Evolutionary conservation across 2,329 filamentous ascomycete genomes (phyloP).

Genomic region (Bimuria novae-zelandiae): DNA sequence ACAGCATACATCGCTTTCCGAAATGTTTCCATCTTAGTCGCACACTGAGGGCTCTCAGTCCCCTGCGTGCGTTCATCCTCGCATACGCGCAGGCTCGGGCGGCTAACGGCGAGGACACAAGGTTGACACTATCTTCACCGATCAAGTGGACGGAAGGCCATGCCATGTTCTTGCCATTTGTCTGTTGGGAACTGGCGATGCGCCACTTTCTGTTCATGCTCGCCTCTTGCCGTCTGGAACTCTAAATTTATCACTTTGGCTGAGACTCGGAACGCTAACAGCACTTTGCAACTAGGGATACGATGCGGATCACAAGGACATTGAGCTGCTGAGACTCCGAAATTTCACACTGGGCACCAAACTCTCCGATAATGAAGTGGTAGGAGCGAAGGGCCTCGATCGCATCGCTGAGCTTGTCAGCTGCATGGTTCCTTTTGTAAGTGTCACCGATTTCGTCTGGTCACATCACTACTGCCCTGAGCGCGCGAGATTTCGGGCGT

Average conservation of each 20-base stretch:
- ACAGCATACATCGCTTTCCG: too few species aligned
- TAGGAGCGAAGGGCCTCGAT: constrained; percentile 65
- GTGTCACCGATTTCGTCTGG: constrained; percentile 48
- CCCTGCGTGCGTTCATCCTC: too few species aligned
- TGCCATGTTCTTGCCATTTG: too few species aligned
- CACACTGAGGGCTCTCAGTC: too few species aligned
- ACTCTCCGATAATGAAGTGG: constrained; percentile 67
- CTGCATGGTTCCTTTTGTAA: constrained; percentile 78
- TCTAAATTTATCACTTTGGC: background rate
- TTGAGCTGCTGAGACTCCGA: constrained; percentile 77
- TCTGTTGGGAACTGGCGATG: too few species aligned
- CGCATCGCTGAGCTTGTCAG: constrained; percentile 68
- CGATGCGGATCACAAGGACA: constrained; percentile 73
- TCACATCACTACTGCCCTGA: too few species aligned
- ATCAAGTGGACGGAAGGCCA: too few species aligned
- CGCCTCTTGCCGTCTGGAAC: background rate
- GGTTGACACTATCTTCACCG: too few species aligned
- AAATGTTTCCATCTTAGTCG: too few species aligned
- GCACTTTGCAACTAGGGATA: constrained; percentile 64
- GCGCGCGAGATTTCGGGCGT: too few species aligned
- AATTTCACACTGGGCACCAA: constrained; percentile 76
- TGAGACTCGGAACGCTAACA: constrained; percentile 27
- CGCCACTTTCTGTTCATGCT: background rate
- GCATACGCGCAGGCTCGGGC: too few species aligned
- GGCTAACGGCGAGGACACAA: too few species aligned